Evolutionary conservation across 768 basidiomycete species (phyloP).

Genomic region (Pluteus cervinus): DNA sequence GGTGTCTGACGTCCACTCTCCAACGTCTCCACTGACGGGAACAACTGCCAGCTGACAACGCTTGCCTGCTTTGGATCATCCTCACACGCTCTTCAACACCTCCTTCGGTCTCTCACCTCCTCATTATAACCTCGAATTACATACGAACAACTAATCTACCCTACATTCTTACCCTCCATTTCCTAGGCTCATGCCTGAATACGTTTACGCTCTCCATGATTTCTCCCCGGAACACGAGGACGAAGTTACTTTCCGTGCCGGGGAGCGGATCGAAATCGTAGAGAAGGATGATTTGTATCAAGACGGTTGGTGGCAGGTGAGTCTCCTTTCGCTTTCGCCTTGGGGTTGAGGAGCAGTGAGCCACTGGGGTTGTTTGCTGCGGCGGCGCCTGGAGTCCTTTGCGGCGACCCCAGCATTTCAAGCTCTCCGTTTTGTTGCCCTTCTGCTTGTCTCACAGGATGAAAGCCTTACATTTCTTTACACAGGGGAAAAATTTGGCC

Average conservation of each 20-base stretch:
- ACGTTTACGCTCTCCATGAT: slow-evolving; percentile 84
- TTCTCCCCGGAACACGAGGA: slow-evolving; percentile 93
- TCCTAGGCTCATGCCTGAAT: slow-evolving; percentile 80
- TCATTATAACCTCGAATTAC: no score
- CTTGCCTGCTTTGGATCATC: no score
- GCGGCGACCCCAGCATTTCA: background rate
- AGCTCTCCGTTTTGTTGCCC: slow-evolving; percentile 4
- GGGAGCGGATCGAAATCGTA: slow-evolving; percentile 83
- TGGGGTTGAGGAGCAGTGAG: slow-evolving; percentile 2
- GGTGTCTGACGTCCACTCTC: no score
- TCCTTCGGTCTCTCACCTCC: no score
- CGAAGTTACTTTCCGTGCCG: slow-evolving; percentile 80
- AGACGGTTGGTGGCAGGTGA: slow-evolving; percentile 91
- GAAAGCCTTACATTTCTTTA: slow-evolving; percentile 11
- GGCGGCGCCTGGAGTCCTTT: background rate
- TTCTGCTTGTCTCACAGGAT: background rate
- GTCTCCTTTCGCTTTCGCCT: slow-evolving; percentile 14
- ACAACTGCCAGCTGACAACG: no score
- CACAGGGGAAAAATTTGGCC: slow-evolving; percentile 75
- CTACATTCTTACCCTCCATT: no score
- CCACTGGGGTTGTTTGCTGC: background rate
- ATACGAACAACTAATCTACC: no score
- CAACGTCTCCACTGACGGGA: no score
- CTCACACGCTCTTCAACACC: no score
- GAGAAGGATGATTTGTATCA: slow-evolving; percentile 91